Evolutionary conservation across 345 rosid species (phyloP).

Genomic region (Cochlearia excelsa): DNA sequence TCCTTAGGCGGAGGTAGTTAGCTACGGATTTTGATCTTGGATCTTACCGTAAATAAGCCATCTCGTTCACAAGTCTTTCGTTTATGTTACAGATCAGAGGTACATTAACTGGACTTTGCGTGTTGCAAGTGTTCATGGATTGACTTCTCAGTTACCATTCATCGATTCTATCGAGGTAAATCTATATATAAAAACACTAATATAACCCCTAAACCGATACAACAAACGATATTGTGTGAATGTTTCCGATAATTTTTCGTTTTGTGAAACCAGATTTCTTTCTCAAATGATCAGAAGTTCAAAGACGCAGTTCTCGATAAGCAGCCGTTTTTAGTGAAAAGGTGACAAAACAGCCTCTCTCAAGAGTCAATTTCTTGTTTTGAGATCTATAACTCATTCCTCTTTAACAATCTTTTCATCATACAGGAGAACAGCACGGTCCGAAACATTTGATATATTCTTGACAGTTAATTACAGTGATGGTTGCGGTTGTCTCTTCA

Average conservation of each 20-base stretch:
- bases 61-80: slow-evolving; percentile 27
- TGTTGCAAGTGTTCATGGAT: slow-evolving; percentile 72
- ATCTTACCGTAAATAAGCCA: slow-evolving; percentile 3
- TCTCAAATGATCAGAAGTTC: slow-evolving; percentile 63
- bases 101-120: slow-evolving; percentile 80
- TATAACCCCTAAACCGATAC: slow-evolving; percentile 10
- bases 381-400: neutral
- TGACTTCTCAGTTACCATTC: slow-evolving; percentile 67
- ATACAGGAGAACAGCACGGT: slow-evolving; percentile 70
- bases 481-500: slow-evolving; percentile 71
- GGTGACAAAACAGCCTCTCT: slow-evolving; percentile 40
- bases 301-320: slow-evolving; percentile 65
- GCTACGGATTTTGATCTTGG: slow-evolving; percentile 1
- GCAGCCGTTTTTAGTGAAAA: slow-evolving; percentile 75
- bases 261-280: slow-evolving; percentile 53
- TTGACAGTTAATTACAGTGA: slow-evolving; percentile 68
- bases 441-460: slow-evolving; percentile 61
- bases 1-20: slow-evolving; percentile 60
- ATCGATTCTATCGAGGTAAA: slow-evolving; percentile 73
- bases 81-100: slow-evolving; percentile 53
- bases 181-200: neutral
- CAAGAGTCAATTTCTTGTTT: slow-evolving; percentile 4
- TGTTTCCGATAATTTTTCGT: slow-evolving; percentile 17
- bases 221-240: neutral
- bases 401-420: slow-evolving; percentile 6